These are phyloP conservation scores for Globisporangium barbulae DNA, from an alignment of 352 stramenopile genomes.

Conservation along the genomic window DNA sequence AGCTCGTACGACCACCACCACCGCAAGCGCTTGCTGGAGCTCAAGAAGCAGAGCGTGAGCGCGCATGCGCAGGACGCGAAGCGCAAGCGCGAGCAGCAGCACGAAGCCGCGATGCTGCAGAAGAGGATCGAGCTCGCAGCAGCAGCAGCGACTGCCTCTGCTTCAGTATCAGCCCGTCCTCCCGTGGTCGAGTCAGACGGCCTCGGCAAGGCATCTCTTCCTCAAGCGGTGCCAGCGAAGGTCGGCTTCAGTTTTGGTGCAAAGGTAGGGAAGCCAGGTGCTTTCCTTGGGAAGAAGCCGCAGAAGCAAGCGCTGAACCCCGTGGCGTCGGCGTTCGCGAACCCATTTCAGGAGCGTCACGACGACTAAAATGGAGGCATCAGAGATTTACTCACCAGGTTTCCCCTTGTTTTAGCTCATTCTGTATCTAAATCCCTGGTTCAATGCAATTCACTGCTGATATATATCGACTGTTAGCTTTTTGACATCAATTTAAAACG, in stretches of 20 bases:
- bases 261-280: slow-evolving; percentile 17
- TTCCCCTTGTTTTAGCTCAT: neutral
- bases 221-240: slow-evolving; percentile 6
- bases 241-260: slow-evolving; percentile 33
- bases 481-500: neutral
- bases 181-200: neutral
- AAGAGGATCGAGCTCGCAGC: slow-evolving; percentile 28
- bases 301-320: neutral
- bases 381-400: neutral
- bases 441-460: neutral
- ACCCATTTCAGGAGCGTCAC: neutral
- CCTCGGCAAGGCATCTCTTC: neutral
- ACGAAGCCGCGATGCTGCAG: slow-evolving; percentile 34
- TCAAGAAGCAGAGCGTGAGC: slow-evolving; percentile 24
- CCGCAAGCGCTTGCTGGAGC: slow-evolving; percentile 40
- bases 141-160: slow-evolving; percentile 4
- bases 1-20: slow-evolving; percentile 80
- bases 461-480: neutral
- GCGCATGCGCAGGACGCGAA: slow-evolving; percentile 25
- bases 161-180: neutral
- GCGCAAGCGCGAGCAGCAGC: slow-evolving; percentile 31
- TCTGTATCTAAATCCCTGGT: neutral
- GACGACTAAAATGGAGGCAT: neutral
- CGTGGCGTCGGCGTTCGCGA: slow-evolving; percentile 11
- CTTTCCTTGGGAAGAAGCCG: slow-evolving; percentile 8